Base-by-base conservation (phyloP, 768 basidiomycete species). In the Leccinum arenicola region DNA sequence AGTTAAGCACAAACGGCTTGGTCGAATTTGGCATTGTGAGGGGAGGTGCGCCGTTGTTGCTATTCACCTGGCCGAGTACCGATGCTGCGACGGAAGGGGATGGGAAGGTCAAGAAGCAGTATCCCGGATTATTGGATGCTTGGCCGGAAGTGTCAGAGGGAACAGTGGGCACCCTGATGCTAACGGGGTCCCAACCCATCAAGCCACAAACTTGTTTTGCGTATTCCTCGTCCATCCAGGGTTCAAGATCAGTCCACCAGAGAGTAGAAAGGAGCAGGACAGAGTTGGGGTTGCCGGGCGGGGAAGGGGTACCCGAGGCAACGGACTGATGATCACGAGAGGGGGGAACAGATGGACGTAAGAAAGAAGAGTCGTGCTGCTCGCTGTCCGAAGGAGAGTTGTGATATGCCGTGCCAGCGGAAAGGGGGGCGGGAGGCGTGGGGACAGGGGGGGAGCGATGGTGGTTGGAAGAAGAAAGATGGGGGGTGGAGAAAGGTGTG, bases 181-280 rank as follows among this genome's bases (percentile, higher is more conserved):
- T 81, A 69, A 85, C 78, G 15, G 86, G 82, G 59, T 92, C 89
- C 93, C 94, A 95, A 58, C 88, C 85, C 89, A 94, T 91, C 69
- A 93, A 77, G 49, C 73, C 76, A 74, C 92, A 92, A 68, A 94
- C 91, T 71, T 93, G 89, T 74, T 89, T 88, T 48, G 87, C 90
- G 78, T 95, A 96, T 72, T 91, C 89, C 83, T 94, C 92, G 76
- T 95, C 93, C 95, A 96, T 95, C 94, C 94, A 96, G 64, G 88
- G 86, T 74, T 96, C 94, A 56, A 96, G 83, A 68, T 92, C 89
- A 64, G 87, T 85, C 85, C 95, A 91, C 81, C 85, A 91, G 65
- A 93, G 83, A 45, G 91, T 89, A 60, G 81, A 82, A 70, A 82
- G 82, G 51, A 79, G 73, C 36, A 76, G 43, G 59, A 58, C 62